phyloP scores from a whole-genome alignment of 139 green algal species.

The Asterochloris erici region DNA sequence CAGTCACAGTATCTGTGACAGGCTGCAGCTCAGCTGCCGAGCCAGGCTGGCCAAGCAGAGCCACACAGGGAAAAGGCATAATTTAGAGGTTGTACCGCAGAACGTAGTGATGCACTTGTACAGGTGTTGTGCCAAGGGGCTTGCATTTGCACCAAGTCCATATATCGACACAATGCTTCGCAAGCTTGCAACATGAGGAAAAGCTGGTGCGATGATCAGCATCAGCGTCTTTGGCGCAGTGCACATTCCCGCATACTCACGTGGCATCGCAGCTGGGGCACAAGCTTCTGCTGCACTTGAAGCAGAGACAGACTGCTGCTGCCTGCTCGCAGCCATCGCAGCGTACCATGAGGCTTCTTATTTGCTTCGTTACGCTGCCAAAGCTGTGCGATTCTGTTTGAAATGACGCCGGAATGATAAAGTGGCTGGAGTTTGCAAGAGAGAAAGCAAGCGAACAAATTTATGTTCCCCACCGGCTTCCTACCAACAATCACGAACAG shows the following conservation, averaged over 20 bases:
- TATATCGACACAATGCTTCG: neutral
- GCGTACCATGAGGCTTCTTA: neutral
- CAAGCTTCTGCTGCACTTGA: conserved; percentile 14
- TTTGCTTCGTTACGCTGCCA: no score
- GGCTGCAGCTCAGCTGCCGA: neutral
- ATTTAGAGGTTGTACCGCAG: no score
- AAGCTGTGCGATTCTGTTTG: no score
- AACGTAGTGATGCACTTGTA: neutral
- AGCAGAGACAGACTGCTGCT: conserved; percentile 15
- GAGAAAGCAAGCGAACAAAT: no score
- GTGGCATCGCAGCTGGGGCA: conserved; percentile 17
- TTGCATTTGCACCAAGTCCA: neutral
- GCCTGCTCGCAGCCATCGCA: conserved; percentile 19
- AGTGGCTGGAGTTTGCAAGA: no score
- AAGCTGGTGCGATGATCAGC: neutral
- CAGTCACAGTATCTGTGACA: neutral
- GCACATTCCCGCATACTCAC: neutral
- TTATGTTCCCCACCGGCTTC: no score
- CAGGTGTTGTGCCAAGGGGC: neutral
- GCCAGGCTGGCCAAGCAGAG: no score
- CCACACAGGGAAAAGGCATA: no score
- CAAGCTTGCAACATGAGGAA: neutral
- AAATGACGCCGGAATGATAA: no score
- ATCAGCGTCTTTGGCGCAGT: no score
- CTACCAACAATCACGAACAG: no score